phyloP scores from a whole-genome alignment of 768 basidiomycete genomes.

The Termitomyces bulborhizus region DNA sequence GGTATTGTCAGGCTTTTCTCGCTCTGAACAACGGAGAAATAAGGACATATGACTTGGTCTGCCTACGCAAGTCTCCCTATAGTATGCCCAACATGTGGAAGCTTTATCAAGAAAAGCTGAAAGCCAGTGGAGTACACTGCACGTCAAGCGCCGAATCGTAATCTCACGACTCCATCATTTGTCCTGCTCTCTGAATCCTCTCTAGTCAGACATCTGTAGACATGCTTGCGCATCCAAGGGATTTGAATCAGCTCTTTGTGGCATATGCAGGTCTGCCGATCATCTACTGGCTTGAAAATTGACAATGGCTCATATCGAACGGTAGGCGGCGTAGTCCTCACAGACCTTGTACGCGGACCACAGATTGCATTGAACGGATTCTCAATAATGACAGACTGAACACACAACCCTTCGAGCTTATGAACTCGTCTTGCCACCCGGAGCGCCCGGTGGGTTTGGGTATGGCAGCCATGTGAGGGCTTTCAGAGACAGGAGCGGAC shows the following conservation, averaged over 20 bases:
- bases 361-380: not conserved
- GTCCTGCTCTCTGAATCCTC: not conserved
- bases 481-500: not conserved
- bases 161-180: not conserved
- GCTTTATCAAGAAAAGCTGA: slow-evolving; percentile 55
- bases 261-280: slow-evolving; percentile 61
- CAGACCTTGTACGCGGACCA: slow-evolving; percentile 42
- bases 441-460: slow-evolving; percentile 74
- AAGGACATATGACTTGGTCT: slow-evolving; percentile 70
- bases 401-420: slow-evolving; percentile 52
- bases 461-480: slow-evolving; percentile 47
- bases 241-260: slow-evolving; percentile 66
- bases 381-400: slow-evolving; percentile 30
- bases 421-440: slow-evolving; percentile 68
- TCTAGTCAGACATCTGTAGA: slow-evolving; percentile 51
- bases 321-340: slow-evolving; percentile 55
- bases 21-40: slow-evolving; percentile 50
- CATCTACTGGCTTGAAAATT: not conserved
- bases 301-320: not conserved
- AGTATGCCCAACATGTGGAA: slow-evolving; percentile 74
- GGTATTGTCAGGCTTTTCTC: slow-evolving; percentile 35
- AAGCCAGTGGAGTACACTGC: slow-evolving; percentile 32
- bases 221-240: slow-evolving; percentile 60
- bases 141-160: slow-evolving; percentile 29
- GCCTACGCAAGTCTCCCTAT: slow-evolving; percentile 60